Evolutionary conservation across 2,329 filamentous ascomycete genomes (phyloP).

Genomic region (Penicillium sumatraense): DNA sequence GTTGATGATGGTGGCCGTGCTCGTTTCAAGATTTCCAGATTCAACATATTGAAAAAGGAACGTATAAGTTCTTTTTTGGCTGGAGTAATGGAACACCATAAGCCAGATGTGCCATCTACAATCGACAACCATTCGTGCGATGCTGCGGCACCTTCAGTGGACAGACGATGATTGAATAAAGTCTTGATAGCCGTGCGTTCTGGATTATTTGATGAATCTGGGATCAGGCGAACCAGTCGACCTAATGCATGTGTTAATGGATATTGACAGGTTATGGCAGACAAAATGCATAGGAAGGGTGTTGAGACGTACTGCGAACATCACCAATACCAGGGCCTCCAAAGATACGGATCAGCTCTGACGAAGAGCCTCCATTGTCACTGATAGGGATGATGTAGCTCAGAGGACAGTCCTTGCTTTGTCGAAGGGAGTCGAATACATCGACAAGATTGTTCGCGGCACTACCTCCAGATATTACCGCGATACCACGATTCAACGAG

Average conservation of each 20-base stretch:
- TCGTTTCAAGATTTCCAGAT: constrained; percentile 78
- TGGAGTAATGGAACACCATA: constrained; percentile 74
- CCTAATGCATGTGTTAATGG: constrained; percentile 53
- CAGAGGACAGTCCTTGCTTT: constrained; percentile 69
- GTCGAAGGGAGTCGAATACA: constrained; percentile 72
- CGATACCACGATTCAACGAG: constrained; percentile 60
- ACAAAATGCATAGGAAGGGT: constrained; percentile 7
- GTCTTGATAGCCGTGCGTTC: constrained; percentile 77
- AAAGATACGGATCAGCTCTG: constrained; percentile 91
- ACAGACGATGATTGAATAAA: constrained; percentile 86
- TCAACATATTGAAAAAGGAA: constrained; percentile 75
- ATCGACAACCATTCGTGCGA: constrained; percentile 85
- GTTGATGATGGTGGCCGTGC: constrained; percentile 69
- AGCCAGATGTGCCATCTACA: constrained; percentile 76
- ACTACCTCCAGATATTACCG: constrained; percentile 89
- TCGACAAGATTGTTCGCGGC: constrained; percentile 95
- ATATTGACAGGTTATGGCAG: not conserved
- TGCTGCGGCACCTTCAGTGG: constrained; percentile 64
- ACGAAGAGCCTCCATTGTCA: constrained; percentile 93
- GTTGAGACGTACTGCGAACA: constrained; percentile 65
- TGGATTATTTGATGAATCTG: constrained; percentile 61
- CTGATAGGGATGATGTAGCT: constrained; percentile 93
- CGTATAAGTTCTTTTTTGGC: constrained; percentile 78
- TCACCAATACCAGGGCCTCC: constrained; percentile 87
- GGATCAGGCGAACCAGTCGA: constrained; percentile 88